phyloP scores from a whole-genome alignment of 148 eudicot species.

The Rhododendron molle region DNA sequence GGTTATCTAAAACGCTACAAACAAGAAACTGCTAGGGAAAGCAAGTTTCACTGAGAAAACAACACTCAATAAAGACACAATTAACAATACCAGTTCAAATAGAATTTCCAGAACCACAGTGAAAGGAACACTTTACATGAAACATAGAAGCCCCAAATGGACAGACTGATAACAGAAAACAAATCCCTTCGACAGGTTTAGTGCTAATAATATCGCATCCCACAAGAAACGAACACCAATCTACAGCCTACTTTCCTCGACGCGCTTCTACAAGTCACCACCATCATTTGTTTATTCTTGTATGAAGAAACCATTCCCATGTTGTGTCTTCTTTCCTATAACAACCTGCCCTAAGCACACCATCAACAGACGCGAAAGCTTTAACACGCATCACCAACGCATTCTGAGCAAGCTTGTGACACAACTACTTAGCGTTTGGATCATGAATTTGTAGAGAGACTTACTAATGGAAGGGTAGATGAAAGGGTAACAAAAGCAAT shows the following conservation, averaged over 20 bases:
- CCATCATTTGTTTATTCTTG: neutral
- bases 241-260: neutral
- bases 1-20: neutral
- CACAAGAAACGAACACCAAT: neutral
- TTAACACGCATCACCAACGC: neutral
- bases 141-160: neutral
- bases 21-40: neutral
- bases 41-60: neutral
- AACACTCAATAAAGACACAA: neutral
- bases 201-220: neutral
- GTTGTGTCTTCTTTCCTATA: conserved; percentile 3
- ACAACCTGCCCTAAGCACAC: neutral
- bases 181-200: neutral
- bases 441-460: neutral
- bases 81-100: neutral
- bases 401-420: conserved; percentile 3
- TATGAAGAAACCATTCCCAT: conserved; percentile 3
- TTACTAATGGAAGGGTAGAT: neutral
- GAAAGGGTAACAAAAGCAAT: neutral
- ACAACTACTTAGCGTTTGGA: neutral
- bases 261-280: neutral
- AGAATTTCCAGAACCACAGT: neutral
- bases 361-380: conserved; percentile 1
- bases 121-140: neutral
- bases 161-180: neutral